Percentiles rank a stretch among this genome's conserved stretches.
Evolutionary conservation across 2,329 filamentous ascomycete genomes (phyloP).

Genomic region (Verticillium nubilum): DNA sequence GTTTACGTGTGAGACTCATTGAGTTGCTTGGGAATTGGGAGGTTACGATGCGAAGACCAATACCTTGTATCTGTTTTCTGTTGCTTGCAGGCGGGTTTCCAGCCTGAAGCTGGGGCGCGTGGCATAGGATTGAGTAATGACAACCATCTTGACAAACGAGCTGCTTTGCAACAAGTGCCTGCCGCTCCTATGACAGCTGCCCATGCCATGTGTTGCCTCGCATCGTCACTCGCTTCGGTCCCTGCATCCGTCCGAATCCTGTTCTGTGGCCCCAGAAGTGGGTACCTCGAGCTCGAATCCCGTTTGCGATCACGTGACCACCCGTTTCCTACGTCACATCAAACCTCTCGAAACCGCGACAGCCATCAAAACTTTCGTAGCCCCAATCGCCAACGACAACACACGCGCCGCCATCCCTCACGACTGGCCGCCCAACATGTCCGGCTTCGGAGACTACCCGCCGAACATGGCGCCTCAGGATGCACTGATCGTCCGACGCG

Average conservation of each 20-base stretch:
- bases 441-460: conserved; percentile 58
- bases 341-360: conserved; percentile 4
- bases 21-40: not conserved
- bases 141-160: not conserved
- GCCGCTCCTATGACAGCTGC: not conserved
- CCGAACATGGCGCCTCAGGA: conserved; percentile 62
- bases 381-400: conserved; percentile 3
- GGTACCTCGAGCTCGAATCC: not conserved
- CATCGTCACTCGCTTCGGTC: not conserved
- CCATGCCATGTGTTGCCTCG: not conserved
- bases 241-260: conserved; percentile 1
- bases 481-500: conserved; percentile 54
- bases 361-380: conserved; percentile 2
- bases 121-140: conserved; percentile 14
- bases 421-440: conserved; percentile 36
- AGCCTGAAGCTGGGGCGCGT: conserved; percentile 9
- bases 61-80: conserved; percentile 13
- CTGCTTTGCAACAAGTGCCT: not conserved
- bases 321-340: conserved; percentile 2
- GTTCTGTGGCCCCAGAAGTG: not conserved
- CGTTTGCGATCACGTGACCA: conserved; percentile 10
- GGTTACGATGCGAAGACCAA: conserved; percentile 13
- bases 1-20: not conserved
- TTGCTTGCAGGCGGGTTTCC: conserved; percentile 11
- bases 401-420: not conserved